Conservation (phyloP, 257 asterid genomes). For the Nicotiana noctiflora region DNA sequence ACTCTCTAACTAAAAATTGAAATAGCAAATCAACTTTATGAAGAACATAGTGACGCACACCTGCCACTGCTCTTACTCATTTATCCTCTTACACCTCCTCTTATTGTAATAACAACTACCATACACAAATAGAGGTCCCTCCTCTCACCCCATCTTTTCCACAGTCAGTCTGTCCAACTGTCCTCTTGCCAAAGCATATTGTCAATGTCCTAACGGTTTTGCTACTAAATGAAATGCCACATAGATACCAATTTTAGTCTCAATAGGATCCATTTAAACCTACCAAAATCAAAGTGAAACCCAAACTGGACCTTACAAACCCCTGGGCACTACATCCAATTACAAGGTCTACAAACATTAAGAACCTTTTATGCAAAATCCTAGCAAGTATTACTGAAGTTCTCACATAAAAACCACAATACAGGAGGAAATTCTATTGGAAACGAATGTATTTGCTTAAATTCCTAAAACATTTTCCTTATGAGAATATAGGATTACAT, state of each 20-base stretch:
- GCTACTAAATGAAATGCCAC: not conserved
- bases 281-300: not conserved
- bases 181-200: not conserved
- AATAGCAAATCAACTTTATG: not conserved
- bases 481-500: not conserved
- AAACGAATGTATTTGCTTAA: not conserved
- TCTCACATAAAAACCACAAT: not conserved
- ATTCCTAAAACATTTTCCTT: not conserved
- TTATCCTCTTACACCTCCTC: not conserved
- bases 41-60: not conserved
- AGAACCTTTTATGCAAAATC: not conserved
- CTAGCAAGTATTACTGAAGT: not conserved
- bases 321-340: not conserved
- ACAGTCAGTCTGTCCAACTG: not conserved
- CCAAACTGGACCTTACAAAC: not conserved
- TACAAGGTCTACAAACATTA: not conserved
- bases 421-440: not conserved
- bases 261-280: not conserved
- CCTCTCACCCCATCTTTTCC: not conserved
- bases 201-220: not conserved
- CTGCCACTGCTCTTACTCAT: not conserved
- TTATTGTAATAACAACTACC: not conserved
- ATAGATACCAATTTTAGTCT: not conserved
- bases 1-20: not conserved
- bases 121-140: not conserved